These are phyloP conservation scores for Heliamphora exappendiculata DNA, from an alignment of 148 eudicot species.

Conservation along the genomic window DNA sequence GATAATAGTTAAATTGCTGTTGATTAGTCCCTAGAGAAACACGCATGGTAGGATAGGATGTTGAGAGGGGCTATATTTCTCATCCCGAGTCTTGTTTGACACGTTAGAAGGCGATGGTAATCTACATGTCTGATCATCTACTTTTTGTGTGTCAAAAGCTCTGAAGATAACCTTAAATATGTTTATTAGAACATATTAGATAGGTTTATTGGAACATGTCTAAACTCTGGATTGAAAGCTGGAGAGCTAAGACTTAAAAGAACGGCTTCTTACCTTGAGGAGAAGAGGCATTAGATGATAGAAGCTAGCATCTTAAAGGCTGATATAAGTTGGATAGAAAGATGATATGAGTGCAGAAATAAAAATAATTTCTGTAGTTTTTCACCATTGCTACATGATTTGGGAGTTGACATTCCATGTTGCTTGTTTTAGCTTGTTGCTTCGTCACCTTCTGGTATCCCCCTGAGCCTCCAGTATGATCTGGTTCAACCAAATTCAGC, in stretches of 20 bases:
- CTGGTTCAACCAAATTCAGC: constrained; percentile 47
- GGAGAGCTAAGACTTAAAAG: too few species aligned
- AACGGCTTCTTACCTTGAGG: too few species aligned
- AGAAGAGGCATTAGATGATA: too few species aligned
- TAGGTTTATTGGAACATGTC: not conserved
- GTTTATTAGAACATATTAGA: not conserved
- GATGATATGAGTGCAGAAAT: not conserved
- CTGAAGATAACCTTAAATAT: not conserved
- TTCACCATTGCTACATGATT: not conserved
- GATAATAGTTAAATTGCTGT: not conserved
- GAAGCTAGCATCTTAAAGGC: too few species aligned
- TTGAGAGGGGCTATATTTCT: not conserved
- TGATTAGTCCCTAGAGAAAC: not conserved
- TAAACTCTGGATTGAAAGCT: not conserved
- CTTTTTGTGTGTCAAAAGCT: not conserved
- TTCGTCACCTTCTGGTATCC: constrained; percentile 35
- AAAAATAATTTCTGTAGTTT: not conserved
- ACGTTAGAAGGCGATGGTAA: not conserved
- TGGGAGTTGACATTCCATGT: constrained; percentile 7
- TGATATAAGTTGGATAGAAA: not conserved
- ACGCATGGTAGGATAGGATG: not conserved
- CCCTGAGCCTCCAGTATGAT: constrained; percentile 53
- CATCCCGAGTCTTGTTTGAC: not conserved
- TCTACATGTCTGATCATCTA: not conserved
- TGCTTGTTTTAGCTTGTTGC: constrained; percentile 40